A percentile compares a stretch with the other conserved stretches of the same genome.
phyloP scores from a whole-genome alignment of 1,139 yeast genomes.

The Geotrichum histeridarum region DNA sequence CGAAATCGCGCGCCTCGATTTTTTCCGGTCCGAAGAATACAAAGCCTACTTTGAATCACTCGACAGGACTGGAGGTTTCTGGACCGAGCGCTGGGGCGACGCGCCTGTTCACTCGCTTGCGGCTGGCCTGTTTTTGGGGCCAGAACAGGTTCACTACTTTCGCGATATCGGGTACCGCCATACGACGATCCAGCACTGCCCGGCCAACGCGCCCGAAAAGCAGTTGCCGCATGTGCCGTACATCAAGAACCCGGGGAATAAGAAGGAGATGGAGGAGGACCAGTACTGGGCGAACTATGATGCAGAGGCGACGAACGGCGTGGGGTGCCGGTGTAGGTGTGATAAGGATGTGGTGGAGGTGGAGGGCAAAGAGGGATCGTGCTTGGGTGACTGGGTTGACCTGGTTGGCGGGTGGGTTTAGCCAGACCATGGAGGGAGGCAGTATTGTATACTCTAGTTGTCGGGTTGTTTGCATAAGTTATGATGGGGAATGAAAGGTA shows the following conservation, averaged over 20 bases:
- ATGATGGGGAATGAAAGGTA: too few species aligned
- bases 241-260: constrained; percentile 29
- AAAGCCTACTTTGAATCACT: constrained; percentile 59
- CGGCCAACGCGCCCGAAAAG: constrained; percentile 49
- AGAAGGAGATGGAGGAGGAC: constrained; percentile 34
- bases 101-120: constrained; percentile 90
- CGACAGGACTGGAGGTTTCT: constrained; percentile 74
- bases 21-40: constrained; percentile 62
- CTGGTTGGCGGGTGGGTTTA: constrained; percentile 34
- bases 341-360: constrained; percentile 52
- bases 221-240: constrained; percentile 35
- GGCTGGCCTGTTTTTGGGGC: constrained; percentile 61
- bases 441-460: too few species aligned
- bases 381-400: constrained; percentile 53
- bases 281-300: constrained; percentile 46
- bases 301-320: constrained; percentile 49
- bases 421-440: too few species aligned
- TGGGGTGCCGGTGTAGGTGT: constrained; percentile 84
- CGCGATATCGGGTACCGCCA: constrained; percentile 86
- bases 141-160: constrained; percentile 75
- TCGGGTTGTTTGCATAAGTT: too few species aligned
- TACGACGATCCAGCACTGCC: constrained; percentile 77
- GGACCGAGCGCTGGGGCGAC: constrained; percentile 91
- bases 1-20: constrained; percentile 76
- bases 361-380: constrained; percentile 52